Percentiles rank a stretch among this genome's conserved stretches.
These are phyloP conservation scores for Chytriomyces sp. DNA, from an alignment of 192 early-diverging fungal species.

Conservation along the genomic window DNA sequence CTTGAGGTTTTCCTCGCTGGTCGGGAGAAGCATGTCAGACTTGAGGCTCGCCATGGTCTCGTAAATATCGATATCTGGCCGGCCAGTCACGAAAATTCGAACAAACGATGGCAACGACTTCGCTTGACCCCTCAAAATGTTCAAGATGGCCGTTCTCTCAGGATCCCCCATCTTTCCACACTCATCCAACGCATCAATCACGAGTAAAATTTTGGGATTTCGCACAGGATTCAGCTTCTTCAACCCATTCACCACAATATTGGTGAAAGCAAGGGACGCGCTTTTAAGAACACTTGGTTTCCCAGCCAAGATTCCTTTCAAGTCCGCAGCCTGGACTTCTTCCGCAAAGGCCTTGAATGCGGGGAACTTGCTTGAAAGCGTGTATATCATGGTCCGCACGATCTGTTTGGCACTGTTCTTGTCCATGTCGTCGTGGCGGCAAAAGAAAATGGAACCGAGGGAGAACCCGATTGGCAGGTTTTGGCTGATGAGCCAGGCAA, in stretches of 20 bases:
- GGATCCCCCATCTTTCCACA: background rate
- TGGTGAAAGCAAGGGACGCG: background rate
- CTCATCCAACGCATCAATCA: slow-evolving; percentile 40
- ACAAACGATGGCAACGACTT: slow-evolving; percentile 16
- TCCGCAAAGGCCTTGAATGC: background rate
- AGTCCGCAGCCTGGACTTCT: background rate
- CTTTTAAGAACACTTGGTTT: background rate
- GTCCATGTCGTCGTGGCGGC: slow-evolving; percentile 34
- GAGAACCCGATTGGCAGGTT: slow-evolving; percentile 19
- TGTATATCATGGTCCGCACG: slow-evolving; percentile 18
- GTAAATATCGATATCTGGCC: slow-evolving; percentile 36
- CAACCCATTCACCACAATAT: slow-evolving; percentile 5
- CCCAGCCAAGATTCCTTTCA: background rate
- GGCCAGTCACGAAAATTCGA: slow-evolving; percentile 25
- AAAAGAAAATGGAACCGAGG: slow-evolving; percentile 40
- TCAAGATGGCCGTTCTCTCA: slow-evolving; percentile 5
- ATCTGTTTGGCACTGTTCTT: slow-evolving; percentile 5
- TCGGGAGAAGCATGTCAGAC: slow-evolving; percentile 17
- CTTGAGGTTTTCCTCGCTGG: background rate
- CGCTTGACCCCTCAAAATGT: slow-evolving; percentile 9
- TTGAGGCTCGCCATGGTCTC: slow-evolving; percentile 2
- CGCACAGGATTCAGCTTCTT: background rate
- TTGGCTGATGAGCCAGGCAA: slow-evolving; percentile 8
- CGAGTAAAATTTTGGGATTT: slow-evolving; percentile 11
- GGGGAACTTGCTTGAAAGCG: background rate